A percentile compares a stretch with the other conserved stretches of the same genome.
These are phyloP conservation scores for Trichothecium sympodiale DNA, from an alignment of 2,329 filamentous ascomycete species.

Conservation along the genomic window DNA sequence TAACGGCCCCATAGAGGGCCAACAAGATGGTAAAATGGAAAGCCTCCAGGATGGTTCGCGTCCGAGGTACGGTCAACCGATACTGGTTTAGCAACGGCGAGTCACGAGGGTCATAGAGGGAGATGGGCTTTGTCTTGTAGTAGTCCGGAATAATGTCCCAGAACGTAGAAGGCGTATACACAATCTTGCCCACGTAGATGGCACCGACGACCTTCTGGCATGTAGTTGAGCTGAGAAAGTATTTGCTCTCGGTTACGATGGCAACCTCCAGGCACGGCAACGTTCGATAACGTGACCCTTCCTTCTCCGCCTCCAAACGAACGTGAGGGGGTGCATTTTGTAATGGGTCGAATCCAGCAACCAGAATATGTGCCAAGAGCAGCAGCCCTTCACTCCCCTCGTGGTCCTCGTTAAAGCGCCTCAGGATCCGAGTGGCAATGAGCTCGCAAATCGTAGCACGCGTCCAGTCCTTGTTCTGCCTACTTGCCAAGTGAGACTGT, in stretches of 20 bases:
- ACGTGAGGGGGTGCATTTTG: conserved; percentile 67
- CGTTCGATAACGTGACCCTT: conserved; percentile 40
- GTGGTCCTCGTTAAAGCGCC: conserved; percentile 70
- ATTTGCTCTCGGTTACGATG: conserved; percentile 71
- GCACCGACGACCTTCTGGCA: conserved; percentile 75
- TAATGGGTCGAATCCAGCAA: conserved; percentile 77
- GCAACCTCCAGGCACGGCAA: conserved; percentile 73
- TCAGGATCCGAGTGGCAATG: conserved; percentile 65
- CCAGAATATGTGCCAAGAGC: conserved; percentile 65
- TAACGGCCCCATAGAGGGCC: conserved; percentile 57
- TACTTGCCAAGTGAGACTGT: conserved; percentile 62
- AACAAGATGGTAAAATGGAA: conserved; percentile 63
- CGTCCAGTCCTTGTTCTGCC: conserved; percentile 72
- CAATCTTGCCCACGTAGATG: conserved; percentile 69
- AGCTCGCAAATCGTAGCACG: conserved; percentile 71
- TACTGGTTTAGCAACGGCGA: conserved; percentile 76
- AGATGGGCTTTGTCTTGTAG: conserved; percentile 76
- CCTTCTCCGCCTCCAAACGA: conserved; percentile 42
- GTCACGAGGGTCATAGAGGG: conserved; percentile 65
- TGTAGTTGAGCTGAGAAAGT: conserved; percentile 64
- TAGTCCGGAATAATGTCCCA: conserved; percentile 77
- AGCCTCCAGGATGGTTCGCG: conserved; percentile 63
- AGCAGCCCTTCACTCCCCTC: conserved; percentile 60
- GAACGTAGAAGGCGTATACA: conserved; percentile 73
- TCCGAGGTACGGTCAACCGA: conserved; percentile 70